Conservation (phyloP, 208 protist species). For the Lotmaria passim region DNA sequence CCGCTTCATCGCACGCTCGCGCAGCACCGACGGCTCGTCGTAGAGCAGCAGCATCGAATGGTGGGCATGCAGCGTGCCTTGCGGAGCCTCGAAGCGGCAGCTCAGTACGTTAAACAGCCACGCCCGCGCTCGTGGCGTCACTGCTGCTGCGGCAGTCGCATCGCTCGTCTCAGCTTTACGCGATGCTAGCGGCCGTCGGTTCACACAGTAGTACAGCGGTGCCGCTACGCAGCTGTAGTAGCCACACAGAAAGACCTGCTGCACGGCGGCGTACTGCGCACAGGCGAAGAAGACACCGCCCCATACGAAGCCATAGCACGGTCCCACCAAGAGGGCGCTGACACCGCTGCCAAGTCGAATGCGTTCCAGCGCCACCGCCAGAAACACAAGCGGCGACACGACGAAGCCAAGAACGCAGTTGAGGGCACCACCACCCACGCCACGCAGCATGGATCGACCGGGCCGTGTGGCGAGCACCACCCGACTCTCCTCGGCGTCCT, state of each 20-base stretch:
- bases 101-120: conserved; percentile 41
- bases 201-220: conserved; percentile 53
- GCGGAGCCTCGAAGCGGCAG: conserved; percentile 52
- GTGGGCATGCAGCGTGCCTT: conserved; percentile 18
- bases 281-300: conserved; percentile 55
- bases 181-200: conserved; percentile 21
- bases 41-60: conserved; percentile 51
- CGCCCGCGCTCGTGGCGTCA: conserved; percentile 28
- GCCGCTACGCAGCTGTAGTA: conserved; percentile 48
- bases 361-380: conserved; percentile 67
- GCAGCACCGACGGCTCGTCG: conserved; percentile 33
- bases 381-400: conserved; percentile 65
- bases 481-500: conserved; percentile 72
- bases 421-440: conserved; percentile 48
- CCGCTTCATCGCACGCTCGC: conserved; percentile 53
- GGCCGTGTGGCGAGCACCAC: conserved; percentile 75
- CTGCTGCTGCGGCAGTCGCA: no score
- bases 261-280: conserved; percentile 69
- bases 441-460: conserved; percentile 45
- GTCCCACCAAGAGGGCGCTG: conserved; percentile 36
- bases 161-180: not conserved
- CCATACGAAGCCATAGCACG: conserved; percentile 64
- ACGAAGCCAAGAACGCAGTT: conserved; percentile 61
- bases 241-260: conserved; percentile 67
- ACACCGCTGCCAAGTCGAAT: conserved; percentile 39